Base-by-base conservation (phyloP, 176 grass and related monocot genomes). In the Musa troglodytarum region DNA sequence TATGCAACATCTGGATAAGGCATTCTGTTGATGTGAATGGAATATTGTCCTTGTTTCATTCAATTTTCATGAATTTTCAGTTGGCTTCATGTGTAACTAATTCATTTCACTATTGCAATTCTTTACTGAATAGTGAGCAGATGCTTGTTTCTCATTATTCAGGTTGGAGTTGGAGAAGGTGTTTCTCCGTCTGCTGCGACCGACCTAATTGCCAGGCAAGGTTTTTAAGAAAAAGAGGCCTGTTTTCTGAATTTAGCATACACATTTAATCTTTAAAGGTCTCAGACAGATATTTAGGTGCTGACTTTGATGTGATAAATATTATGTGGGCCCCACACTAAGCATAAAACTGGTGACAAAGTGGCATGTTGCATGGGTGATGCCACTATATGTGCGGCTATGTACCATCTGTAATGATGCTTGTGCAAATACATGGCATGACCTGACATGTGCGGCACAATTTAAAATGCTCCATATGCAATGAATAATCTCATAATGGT, bases 91-190 rank as follows among this genome's bases (percentile, higher is more conserved):
- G 16, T 13, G 10, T 51, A 19, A 70, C 9, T 25, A 50, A 14
- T 50, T 11, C 11, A 50, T 50, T 21, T 16, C 65, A 68, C 25
- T n/a, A 19, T 70, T 51, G 34, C 17, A 70, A 51, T 11, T 51
- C n/a, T 50, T 68, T 34, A 68, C 43, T 70, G 20, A 70, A 70
- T 51, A 20, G 9, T 51, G 16, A 28, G 63, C 1, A 15, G 22
- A 56, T 74, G 22, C 28, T 20, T 72, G 55, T 71, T 84, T 50
- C 82, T 78, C 20, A 50, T 79, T 80, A 77, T 79, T 77, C 83
- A 98, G 94, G 94, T 97, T 71, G 94, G 94, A 63, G 81, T 97
- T 79, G 94, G 94, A 82, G 95, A 98, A 89, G 95, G 95, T 91
- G 95, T 98, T 70, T 98, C 95, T 55, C 95, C 95, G 73, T 98